Conservation (phyloP, 352 stramenopile species). For the Globisporangium perplexum region DNA sequence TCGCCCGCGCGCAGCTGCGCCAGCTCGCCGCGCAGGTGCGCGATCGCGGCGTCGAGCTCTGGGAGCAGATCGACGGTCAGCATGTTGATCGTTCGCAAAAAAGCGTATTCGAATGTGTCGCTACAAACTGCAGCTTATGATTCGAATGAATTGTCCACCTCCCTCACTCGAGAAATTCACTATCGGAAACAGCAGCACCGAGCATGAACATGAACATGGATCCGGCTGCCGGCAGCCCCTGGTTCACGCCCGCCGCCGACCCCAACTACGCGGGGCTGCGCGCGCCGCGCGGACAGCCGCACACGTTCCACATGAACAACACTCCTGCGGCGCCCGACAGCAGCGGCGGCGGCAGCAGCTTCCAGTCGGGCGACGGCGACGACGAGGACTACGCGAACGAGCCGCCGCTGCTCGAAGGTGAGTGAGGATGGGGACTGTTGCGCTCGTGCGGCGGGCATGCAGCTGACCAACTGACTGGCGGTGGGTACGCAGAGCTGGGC, state of each 20-base stretch:
- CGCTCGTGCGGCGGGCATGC: too few relatives aligned
- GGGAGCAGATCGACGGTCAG: slow-evolving; percentile 21
- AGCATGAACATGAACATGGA: slow-evolving; percentile 82
- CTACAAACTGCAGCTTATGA: background rate
- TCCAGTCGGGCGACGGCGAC: slow-evolving; percentile 68
- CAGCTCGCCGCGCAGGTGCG: slow-evolving; percentile 50
- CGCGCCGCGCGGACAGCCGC: background rate
- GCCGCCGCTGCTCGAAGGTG: slow-evolving; percentile 93
- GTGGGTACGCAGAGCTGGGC: slow-evolving; percentile 79
- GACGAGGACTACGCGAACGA: slow-evolving; percentile 95
- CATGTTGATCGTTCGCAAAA: background rate
- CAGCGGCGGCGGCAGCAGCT: slow-evolving; percentile 4
- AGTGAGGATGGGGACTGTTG: background rate
- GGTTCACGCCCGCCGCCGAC: slow-evolving; percentile 52
- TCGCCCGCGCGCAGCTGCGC: slow-evolving; percentile 29
- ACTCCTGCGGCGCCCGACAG: slow-evolving; percentile 6
- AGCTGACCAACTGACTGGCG: too few relatives aligned
- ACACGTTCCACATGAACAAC: slow-evolving; percentile 2
- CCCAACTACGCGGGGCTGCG: slow-evolving; percentile 34
- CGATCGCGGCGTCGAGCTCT: slow-evolving; percentile 51
- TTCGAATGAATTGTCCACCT: background rate
- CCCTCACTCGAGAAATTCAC: background rate
- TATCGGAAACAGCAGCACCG: background rate
- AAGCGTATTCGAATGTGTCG: background rate
- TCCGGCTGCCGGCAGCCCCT: slow-evolving; percentile 52